phyloP scores from a whole-genome alignment of 495 filamentous ascomycete genomes.

The Lasiosphaeria miniovina region DNA sequence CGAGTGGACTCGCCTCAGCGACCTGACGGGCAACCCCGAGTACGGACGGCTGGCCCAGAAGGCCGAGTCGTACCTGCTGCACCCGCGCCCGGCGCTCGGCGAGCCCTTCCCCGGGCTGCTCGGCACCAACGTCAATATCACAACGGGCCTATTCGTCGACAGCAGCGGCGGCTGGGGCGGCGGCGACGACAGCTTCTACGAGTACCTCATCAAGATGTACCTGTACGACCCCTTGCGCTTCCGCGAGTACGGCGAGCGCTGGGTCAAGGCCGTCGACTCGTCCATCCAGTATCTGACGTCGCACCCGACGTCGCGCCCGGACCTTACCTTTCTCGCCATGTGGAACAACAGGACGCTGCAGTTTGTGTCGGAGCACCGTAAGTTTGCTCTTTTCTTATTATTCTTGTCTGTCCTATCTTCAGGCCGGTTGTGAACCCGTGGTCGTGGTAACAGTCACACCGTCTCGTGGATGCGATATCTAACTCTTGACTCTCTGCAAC shows the following conservation, averaged over 20 bases:
- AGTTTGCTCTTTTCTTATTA: constrained; percentile 15
- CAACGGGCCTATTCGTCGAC: constrained; percentile 64
- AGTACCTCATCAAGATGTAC: constrained; percentile 94
- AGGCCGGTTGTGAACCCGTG: too few relatives aligned
- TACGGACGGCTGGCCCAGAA: constrained; percentile 67
- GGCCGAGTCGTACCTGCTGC: constrained; percentile 69
- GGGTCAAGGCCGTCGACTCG: constrained; percentile 75
- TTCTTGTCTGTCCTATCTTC: neutral
- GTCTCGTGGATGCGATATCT: neutral
- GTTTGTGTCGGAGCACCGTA: constrained; percentile 57
- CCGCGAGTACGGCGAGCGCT: constrained; percentile 62
- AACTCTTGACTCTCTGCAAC: neutral
- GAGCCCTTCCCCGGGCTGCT: constrained; percentile 79
- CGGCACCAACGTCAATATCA: constrained; percentile 64
- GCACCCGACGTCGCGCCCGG: constrained; percentile 65
- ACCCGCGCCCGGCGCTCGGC: constrained; percentile 56
- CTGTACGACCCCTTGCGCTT: constrained; percentile 72
- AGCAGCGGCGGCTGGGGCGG: constrained; percentile 74
- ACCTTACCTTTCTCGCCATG: constrained; percentile 71
- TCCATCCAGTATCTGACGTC: constrained; percentile 68
- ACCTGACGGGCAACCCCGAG: constrained; percentile 63
- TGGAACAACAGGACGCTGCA: constrained; percentile 52
- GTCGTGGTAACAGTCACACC: too few relatives aligned
- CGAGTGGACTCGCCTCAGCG: constrained; percentile 82
- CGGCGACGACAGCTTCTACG: constrained; percentile 80